Evolutionary conservation across 2,329 filamentous ascomycete genomes (phyloP).

Genomic region (Karstenula rhodostoma): DNA sequence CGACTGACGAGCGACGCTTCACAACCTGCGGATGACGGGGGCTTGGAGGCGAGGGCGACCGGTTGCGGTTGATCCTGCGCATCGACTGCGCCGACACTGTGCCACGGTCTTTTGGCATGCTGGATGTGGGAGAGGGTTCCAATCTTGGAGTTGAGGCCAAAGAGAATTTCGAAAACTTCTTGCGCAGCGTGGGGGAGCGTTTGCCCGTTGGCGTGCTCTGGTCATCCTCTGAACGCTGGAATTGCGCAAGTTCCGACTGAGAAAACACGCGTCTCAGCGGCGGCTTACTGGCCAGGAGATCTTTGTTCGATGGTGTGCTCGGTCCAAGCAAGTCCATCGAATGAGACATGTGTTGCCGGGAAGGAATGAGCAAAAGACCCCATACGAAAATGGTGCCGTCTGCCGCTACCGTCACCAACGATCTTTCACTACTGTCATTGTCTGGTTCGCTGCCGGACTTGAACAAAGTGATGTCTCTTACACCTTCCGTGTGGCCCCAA

Average conservation of each 20-base stretch:
- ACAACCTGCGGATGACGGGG: conserved; percentile 46
- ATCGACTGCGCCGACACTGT: conserved; percentile 26
- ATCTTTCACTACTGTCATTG: conserved; percentile 58
- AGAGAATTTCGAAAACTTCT: conserved; percentile 62
- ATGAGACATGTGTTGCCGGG: conserved; percentile 43
- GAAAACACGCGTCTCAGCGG: conserved; percentile 87
- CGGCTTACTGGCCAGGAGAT: conserved; percentile 60
- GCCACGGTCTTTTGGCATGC: conserved; percentile 31
- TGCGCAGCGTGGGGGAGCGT: conserved; percentile 60
- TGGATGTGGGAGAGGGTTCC: conserved; percentile 51
- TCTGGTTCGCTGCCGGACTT: conserved; percentile 51
- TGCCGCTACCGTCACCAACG: conserved; percentile 58
- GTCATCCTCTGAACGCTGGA: conserved; percentile 62
- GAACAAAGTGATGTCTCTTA: conserved; percentile 79
- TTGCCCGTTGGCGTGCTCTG: conserved; percentile 51
- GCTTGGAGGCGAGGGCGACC: conserved; percentile 54
- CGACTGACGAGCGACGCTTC: conserved; percentile 58
- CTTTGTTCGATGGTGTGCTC: conserved; percentile 41
- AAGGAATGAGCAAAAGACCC: conserved; percentile 42
- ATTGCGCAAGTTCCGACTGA: conserved; percentile 84
- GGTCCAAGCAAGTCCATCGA: conserved; percentile 49
- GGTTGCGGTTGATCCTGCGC: conserved; percentile 43
- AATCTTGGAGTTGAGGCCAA: conserved; percentile 56
- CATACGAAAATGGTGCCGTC: conserved; percentile 62
- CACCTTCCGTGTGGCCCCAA: conserved; percentile 94